Base-by-base conservation (phyloP, 2,329 filamentous ascomycete species). In the Atkinsonella hypoxylon region DNA sequence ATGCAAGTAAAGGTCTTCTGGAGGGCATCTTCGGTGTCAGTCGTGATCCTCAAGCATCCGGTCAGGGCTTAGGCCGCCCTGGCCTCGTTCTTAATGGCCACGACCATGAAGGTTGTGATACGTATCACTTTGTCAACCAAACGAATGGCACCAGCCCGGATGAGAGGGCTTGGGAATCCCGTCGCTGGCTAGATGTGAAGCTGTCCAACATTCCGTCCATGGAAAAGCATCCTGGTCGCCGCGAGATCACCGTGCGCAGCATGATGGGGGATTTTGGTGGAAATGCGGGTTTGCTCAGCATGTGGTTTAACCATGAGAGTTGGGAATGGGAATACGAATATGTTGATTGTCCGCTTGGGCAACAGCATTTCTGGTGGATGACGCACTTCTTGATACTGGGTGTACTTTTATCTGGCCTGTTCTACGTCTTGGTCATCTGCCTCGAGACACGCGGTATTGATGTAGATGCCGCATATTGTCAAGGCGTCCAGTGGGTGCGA, bases 181-280 rank as follows among this genome's bases (percentile, higher is more conserved):
- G 63, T 15, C 64, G 66, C 11, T 83, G 76, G 72, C 53, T 58
- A 1, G 67, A 75, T 42, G 76, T 75, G 1, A 62, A 65, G 11
- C 56, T 59, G 5, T 62, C 64, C 12, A 64, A 66, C 53, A 54
- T 82, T 20, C 61, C 71, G 1, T 36, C 68, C 65, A 8, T 62
- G 65, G 58, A 67, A 2, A 71, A 67, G 4, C 58, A 78, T 2
- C 79, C 85, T 0, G 85, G 85, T 0, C 72, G 96, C 6, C 76
- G 91, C 30, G 93, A 98, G 68, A 81, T 97, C 56, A 98, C 93
- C 0, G 86, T 98, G 2, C 82, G 90, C 53, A 95, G 89, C 66
- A 97, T 98, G 89, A 98, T 98, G 93, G 93, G 93, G 51, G 87
- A 87, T 51, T 98, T 86, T 67, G 84, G 82, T n/a, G 93, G 93